A percentile compares a stretch with the other conserved stretches of the same genome.
Conservation (phyloP, 345 rosid genomes). For the Eucalyptus tenuipes region DNA sequence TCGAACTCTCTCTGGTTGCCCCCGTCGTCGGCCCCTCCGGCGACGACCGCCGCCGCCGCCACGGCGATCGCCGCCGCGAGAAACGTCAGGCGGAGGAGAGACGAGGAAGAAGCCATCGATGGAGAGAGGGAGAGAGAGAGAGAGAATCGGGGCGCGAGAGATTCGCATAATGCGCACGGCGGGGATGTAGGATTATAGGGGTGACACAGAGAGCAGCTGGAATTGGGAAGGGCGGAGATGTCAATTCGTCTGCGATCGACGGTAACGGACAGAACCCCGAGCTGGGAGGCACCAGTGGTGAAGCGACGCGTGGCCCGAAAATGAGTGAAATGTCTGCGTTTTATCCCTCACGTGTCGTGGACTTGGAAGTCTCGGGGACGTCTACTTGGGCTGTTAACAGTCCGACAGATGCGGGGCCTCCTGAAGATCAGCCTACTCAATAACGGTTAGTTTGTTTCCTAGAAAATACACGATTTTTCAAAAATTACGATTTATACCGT, state of each 20-base stretch:
- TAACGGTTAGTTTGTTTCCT: not conserved
- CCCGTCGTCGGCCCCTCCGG: not conserved
- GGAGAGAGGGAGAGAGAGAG: not conserved
- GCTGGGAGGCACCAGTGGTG: not conserved
- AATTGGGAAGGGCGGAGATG: not conserved
- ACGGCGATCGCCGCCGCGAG: not conserved
- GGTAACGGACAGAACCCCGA: not conserved
- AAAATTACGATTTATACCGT: not conserved
- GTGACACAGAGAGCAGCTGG: not conserved
- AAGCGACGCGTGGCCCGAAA: not conserved
- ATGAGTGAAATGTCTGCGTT: not conserved
- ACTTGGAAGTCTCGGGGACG: not conserved
- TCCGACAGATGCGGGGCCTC: not conserved
- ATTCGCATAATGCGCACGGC: not conserved
- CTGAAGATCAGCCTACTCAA: not conserved
- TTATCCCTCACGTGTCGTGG: not conserved
- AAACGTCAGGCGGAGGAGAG: not conserved
- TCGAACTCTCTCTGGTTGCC: slow-evolving; percentile 69
- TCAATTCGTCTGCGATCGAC: not conserved
- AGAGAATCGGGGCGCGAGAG: not conserved
- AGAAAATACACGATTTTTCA: not conserved
- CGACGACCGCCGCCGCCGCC: not conserved
- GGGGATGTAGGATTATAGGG: not conserved
- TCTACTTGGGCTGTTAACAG: not conserved
- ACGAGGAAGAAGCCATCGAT: not conserved